Percentiles rank a stretch among this genome's conserved stretches.
These are phyloP conservation scores for Saccharomyces cerevisiae DNA, from an alignment of 805 yeast species.

Conservation along the genomic window DNA sequence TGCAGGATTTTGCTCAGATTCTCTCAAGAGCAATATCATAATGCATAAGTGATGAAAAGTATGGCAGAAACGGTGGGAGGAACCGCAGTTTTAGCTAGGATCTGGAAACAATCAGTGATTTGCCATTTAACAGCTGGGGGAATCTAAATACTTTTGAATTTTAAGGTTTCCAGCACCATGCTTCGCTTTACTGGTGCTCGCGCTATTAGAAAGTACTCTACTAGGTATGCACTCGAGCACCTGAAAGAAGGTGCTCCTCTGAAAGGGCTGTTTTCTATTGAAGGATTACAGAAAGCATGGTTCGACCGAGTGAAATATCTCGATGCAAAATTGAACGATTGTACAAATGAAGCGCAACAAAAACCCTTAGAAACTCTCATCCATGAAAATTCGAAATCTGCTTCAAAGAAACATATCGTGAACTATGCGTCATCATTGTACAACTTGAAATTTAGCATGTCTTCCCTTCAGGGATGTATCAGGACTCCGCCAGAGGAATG, in stretches of 20 bases:
- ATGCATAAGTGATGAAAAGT: background rate
- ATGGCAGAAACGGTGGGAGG: background rate
- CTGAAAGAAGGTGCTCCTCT: constrained; percentile 32
- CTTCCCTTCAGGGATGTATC: constrained; percentile 25
- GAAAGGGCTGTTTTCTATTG: constrained; percentile 40
- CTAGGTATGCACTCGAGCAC: constrained; percentile 12
- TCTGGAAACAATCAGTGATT: background rate
- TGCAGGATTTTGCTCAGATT: background rate
- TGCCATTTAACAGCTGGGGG: background rate
- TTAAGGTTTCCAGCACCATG: background rate
- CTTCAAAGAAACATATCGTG: constrained; percentile 27
- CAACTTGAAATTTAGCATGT: constrained; percentile 33
- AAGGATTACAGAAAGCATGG: constrained; percentile 47
- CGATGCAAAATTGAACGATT: constrained; percentile 35
- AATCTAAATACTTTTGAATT: background rate
- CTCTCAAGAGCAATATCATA: background rate
- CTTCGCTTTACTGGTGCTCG: background rate
- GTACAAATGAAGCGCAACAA: constrained; percentile 20
- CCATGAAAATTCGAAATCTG: constrained; percentile 23
- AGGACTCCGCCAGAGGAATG: constrained; percentile 8
- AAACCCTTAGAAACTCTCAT: constrained; percentile 21
- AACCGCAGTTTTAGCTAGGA: no score
- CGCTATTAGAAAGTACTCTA: background rate
- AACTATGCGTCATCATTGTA: constrained; percentile 35
- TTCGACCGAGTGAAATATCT: constrained; percentile 36